Percentiles rank a stretch among this genome's conserved stretches.
These are phyloP conservation scores for Barnettozyma botsteinii DNA, from an alignment of 805 yeast genomes.

Conservation along the genomic window DNA sequence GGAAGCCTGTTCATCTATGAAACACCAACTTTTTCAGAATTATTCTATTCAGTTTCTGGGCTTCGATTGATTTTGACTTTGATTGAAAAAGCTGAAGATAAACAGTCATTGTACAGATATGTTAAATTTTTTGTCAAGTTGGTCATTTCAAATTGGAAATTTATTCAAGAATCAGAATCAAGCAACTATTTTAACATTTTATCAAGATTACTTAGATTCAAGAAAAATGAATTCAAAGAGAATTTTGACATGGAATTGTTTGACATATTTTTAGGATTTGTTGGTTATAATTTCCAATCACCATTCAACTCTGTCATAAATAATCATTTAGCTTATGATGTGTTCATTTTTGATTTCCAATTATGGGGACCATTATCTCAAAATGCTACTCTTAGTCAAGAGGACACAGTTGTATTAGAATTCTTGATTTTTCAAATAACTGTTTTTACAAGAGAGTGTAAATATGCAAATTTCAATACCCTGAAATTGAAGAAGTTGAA, in stretches of 20 bases:
- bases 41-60: conserved; percentile 42
- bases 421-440: conserved; percentile 54
- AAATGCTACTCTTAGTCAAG: conserved; percentile 13
- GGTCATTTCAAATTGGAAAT: conserved; percentile 43
- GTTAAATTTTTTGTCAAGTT: conserved; percentile 38
- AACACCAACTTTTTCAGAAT: conserved; percentile 11
- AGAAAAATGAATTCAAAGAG: conserved; percentile 26
- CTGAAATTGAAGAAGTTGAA: conserved; percentile 49
- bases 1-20: conserved; percentile 11
- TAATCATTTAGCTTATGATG: conserved; percentile 51
- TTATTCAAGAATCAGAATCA: conserved; percentile 52
- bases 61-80: conserved; percentile 39
- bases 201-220: conserved; percentile 45
- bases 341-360: conserved; percentile 57
- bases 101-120: conserved; percentile 29
- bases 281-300: conserved; percentile 49
- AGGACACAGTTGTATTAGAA: conserved; percentile 39
- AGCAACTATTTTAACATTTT: conserved; percentile 56
- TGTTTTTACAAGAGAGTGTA: conserved; percentile 48
- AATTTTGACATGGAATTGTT: conserved; percentile 38
- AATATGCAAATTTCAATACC: conserved; percentile 44
- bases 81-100: conserved; percentile 38
- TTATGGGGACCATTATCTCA: conserved; percentile 38
- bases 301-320: conserved; percentile 52
- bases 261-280: conserved; percentile 41